Base-by-base conservation (phyloP, 495 filamentous ascomycete genomes). In the Trichoderma asperelloides region DNA sequence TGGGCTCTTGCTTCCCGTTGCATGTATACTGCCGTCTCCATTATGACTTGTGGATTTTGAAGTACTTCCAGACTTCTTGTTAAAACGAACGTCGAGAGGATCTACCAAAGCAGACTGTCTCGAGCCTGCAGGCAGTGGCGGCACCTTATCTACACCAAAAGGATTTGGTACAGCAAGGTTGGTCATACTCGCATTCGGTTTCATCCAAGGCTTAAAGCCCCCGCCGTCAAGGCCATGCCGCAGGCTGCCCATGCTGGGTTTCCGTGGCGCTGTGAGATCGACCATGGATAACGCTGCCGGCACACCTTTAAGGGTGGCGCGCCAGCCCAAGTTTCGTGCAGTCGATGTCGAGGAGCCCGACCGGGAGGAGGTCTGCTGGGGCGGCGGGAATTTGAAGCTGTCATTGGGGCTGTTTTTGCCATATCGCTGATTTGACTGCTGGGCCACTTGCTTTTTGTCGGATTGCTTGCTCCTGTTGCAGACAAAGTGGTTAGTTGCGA, bases 71-170 rank as follows among this genome's bases (percentile, higher is more conserved):
- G 55, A 12, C 23, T 60, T 30, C 16, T 60, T 74, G 27, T 65
- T 57, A 60, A 77, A 78, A 62, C 79, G 75, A 63, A 79, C 73
- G 33, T 81, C 78, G n/a, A 78, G 70, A 8, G 78, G 78, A 49
- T 74, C 78, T 33, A 76, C 74, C 78, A 77, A 80, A 67, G 73
- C 74, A 0, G 80, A 69, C 11, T 78, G 80, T 11, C 66, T 60
- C 23, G 55, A 60, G 55, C 55, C 55, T 2, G 55, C 71, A 15
- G 74, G 77, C 25, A 71, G 73, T 40, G 70, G 68, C 7, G 67
- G 69, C 15, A 69, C 62, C 4, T 64, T 25, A 25, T 30, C 16
- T 30, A 60, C 55, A 3, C 55, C 55, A 60, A 60, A 60, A 30
- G 70, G 70, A 13, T 74, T 64, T 23, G 68, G 64, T 27, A 63